Conservation (phyloP, 2,329 filamentous ascomycete species). For the Dactylella cylindrospora region DNA sequence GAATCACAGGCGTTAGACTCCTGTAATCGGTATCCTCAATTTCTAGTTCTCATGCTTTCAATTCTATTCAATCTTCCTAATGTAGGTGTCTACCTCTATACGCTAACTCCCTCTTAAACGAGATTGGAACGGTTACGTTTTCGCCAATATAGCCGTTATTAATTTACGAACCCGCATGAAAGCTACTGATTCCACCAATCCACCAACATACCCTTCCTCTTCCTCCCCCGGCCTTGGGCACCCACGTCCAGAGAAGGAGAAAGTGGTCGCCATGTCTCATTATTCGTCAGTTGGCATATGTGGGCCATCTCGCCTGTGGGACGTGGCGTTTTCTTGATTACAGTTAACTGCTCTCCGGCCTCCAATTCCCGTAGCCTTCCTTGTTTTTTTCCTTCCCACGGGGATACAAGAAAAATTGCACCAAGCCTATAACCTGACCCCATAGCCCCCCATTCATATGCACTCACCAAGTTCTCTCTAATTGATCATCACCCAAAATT, state of each 20-base stretch:
- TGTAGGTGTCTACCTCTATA: too few relatives aligned
- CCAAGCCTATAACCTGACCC: neutral
- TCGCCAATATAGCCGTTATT: too few relatives aligned
- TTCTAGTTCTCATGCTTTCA: too few relatives aligned
- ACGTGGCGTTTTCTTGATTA: slow-evolving; percentile 16
- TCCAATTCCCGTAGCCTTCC: slow-evolving; percentile 3
- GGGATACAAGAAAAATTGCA: neutral
- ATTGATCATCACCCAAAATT: slow-evolving; percentile 14
- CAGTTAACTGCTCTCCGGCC: neutral
- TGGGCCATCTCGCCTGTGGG: slow-evolving; percentile 10
- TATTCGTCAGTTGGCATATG: slow-evolving; percentile 18
- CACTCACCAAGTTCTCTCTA: slow-evolving; percentile 2
- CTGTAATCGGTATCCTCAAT: too few relatives aligned
- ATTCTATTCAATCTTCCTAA: neutral
- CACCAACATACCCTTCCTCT: slow-evolving; percentile 7
- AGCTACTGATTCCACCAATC: too few relatives aligned
- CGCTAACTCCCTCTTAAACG: slow-evolving; percentile 72
- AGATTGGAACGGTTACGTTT: slow-evolving; percentile 69
- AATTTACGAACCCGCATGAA: neutral
- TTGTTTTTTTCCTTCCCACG: neutral
- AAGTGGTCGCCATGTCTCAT: slow-evolving; percentile 1
- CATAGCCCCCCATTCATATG: neutral
- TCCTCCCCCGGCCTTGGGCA: too few relatives aligned
- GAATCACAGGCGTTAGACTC: too few relatives aligned
- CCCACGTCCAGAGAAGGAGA: slow-evolving; percentile 18